These are phyloP conservation scores for Fomitopsis serialis DNA, from an alignment of 768 basidiomycete genomes.

Conservation along the genomic window DNA sequence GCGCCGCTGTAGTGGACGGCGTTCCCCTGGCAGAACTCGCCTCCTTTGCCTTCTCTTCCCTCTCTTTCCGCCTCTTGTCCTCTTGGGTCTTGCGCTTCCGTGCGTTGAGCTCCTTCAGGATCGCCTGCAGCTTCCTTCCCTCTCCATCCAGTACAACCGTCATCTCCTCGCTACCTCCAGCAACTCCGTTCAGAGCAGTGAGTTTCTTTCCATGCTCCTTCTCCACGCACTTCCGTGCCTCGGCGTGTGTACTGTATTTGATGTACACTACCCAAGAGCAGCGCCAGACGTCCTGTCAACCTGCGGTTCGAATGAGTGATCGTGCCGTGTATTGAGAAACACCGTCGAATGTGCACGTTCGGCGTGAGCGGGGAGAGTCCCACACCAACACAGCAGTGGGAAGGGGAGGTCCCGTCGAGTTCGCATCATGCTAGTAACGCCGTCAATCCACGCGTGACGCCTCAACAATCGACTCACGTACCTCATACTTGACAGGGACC, in stretches of 20 bases:
- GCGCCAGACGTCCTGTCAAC: conserved; percentile 77
- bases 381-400: conserved; percentile 69
- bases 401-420: conserved; percentile 70
- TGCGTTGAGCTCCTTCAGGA: conserved; percentile 59
- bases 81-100: conserved; percentile 41
- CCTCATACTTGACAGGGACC: conserved; percentile 49
- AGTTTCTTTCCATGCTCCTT: conserved; percentile 62
- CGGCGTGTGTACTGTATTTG: conserved; percentile 56
- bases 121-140: conserved; percentile 54
- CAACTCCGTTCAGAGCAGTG: conserved; percentile 34
- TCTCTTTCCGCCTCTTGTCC: conserved; percentile 40
- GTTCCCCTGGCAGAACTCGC: conserved; percentile 10
- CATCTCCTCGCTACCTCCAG: conserved; percentile 51
- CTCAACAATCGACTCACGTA: conserved; percentile 24
- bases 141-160: conserved; percentile 79
- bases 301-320: conserved; percentile 70
- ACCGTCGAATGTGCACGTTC: conserved; percentile 53
- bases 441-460: conserved; percentile 1
- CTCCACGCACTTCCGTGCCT: conserved; percentile 62
- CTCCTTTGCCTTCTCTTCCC: conserved; percentile 24
- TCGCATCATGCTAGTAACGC: conserved; percentile 58
- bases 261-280: conserved; percentile 80
- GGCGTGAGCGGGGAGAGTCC: conserved; percentile 71
- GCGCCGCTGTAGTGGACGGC: conserved; percentile 11
- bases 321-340: conserved; percentile 59